Percentiles rank a stretch among this genome's conserved stretches.
Evolutionary conservation across 768 basidiomycete genomes (phyloP).

Genomic region (Lentinula sp.): DNA sequence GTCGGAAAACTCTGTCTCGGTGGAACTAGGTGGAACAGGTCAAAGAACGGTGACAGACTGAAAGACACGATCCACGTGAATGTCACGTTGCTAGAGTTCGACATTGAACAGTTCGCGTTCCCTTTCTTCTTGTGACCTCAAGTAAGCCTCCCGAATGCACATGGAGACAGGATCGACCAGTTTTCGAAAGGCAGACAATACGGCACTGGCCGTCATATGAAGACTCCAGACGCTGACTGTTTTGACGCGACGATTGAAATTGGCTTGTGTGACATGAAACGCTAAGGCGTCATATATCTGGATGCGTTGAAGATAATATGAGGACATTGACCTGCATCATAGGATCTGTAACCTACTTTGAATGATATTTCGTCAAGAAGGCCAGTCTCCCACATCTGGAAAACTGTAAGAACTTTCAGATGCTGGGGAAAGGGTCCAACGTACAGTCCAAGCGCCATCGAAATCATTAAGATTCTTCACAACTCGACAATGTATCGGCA

Average conservation of each 20-base stretch:
- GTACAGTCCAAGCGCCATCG: slow-evolving; percentile 93
- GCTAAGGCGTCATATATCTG: slow-evolving; percentile 90
- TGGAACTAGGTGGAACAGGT: no score
- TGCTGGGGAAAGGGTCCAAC: slow-evolving; percentile 21
- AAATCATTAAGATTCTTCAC: slow-evolving; percentile 82
- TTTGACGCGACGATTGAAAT: slow-evolving; percentile 84
- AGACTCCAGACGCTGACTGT: slow-evolving; percentile 93
- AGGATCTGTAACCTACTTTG: slow-evolving; percentile 44
- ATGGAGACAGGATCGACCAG: slow-evolving; percentile 65
- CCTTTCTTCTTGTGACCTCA: neutral
- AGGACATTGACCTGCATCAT: neutral
- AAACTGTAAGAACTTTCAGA: slow-evolving; percentile 8
- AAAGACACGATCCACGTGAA: neutral
- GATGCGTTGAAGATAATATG: neutral
- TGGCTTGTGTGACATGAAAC: slow-evolving; percentile 87
- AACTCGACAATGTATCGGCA: slow-evolving; percentile 90
- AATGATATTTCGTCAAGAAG: slow-evolving; percentile 86
- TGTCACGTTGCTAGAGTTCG: neutral
- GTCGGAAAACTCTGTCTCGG: no score
- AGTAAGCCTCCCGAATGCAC: slow-evolving; percentile 39
- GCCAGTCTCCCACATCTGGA: slow-evolving; percentile 91
- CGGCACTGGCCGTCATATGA: slow-evolving; percentile 87
- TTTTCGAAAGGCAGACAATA: slow-evolving; percentile 70
- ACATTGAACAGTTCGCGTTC: neutral
- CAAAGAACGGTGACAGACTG: no score